Base-by-base conservation (phyloP, 78 protist species). In the Dictyostelium intermedium region DNA sequence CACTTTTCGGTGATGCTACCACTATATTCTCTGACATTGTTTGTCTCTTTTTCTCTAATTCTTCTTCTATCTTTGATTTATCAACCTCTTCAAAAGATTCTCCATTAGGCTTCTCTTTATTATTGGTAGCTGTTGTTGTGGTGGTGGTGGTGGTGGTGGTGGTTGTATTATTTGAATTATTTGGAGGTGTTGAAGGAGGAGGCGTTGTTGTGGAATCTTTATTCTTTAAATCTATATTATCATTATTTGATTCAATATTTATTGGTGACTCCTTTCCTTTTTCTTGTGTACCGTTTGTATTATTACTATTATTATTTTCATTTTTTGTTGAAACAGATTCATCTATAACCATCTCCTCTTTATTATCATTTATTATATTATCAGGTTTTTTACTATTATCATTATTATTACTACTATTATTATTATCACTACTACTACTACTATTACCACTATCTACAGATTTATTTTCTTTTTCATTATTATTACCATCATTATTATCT, bases 331-430 rank as follows among this genome's bases (percentile, higher is more conserved):
- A 60, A 1, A 39, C 45, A 47, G 82, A 43, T 20, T n/a, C 18
- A 77, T 77, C 83, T 77, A 11, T 77, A 77, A 18, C 61, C 41
- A 23, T 77, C n/a, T 77, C 83, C 16, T 74, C 41, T 18, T 74
- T 39, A 20, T 39, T 23, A n/a, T 74, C 37, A 20, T 74, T 39
- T 18, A 18, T 39, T 7, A 35, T 74, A 39, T 39, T 39, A 7
- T 37, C 41, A 39, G 6, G 23, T 8, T 16, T 74, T 18, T 34
- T 74, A 39, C 23, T 39, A 0, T 74, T 23, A 20, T 34, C n/a
- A 20, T 37, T 39, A 5, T 37, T 41, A 70, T 32, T 30, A 11
- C 8, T 14, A 70, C 14, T 39, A 39, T 34, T 74, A 39, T 23
- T 74, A 6, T 73, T 37, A 18, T 32, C 34, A 13, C 16, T 34